These are phyloP conservation scores for Phialemonium atrogriseum DNA, from an alignment of 2,329 filamentous ascomycete species.

Conservation along the genomic window DNA sequence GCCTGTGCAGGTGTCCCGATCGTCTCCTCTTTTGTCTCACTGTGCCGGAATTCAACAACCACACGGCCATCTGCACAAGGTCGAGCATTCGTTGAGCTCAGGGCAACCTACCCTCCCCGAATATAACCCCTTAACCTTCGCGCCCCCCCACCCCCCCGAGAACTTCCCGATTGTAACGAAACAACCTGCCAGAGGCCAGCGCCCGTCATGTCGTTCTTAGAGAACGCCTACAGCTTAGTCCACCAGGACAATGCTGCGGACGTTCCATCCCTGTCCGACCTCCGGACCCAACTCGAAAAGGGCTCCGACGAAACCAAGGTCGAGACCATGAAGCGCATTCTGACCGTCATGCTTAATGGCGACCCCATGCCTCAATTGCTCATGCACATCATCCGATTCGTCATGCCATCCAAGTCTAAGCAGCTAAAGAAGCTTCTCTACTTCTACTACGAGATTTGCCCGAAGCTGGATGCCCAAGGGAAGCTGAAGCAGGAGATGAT, in stretches of 20 bases:
- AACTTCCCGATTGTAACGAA: too few species aligned
- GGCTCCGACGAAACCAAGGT: constrained; percentile 87
- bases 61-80: too few species aligned
- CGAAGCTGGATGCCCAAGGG: constrained; percentile 82
- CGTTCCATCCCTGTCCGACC: constrained; percentile 79
- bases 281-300: constrained; percentile 90
- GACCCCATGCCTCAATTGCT: constrained; percentile 91
- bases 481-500: constrained; percentile 99
- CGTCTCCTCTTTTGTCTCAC: too few species aligned
- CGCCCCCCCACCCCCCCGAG: constrained; percentile 8
- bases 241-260: constrained; percentile 96
- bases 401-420: constrained; percentile 98
- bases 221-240: constrained; percentile 92
- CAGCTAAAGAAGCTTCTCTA: constrained; percentile 95
- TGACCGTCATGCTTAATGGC: constrained; percentile 96
- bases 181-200: too few species aligned
- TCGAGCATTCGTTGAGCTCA: too few species aligned
- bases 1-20: too few species aligned
- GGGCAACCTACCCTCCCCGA: too few species aligned
- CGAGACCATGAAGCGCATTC: constrained; percentile 92
- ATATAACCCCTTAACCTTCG: constrained; percentile 2
- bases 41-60: too few species aligned
- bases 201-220: constrained; percentile 83
- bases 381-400: constrained; percentile 99
- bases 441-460: constrained; percentile 99